phyloP scores from a whole-genome alignment of 441 rosid genomes.

The Lepidium campestre region DNA sequence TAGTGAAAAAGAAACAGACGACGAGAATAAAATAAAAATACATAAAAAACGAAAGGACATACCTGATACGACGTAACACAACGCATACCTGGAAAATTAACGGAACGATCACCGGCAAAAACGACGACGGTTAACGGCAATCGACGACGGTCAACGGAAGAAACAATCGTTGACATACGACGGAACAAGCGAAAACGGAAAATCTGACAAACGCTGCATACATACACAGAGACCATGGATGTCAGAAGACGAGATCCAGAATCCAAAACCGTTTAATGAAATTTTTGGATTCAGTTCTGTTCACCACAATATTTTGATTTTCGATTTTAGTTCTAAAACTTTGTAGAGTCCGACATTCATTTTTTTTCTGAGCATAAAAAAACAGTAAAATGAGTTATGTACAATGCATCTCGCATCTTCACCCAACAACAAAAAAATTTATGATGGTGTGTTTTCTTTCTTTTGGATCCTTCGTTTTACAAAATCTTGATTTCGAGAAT shows the following conservation, averaged over 20 bases:
- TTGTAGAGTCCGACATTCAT: background rate
- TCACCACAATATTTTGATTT: background rate
- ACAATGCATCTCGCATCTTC: conserved; percentile 30
- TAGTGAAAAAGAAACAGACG: too few relatives aligned
- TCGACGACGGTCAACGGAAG: background rate
- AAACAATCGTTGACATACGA: conserved; percentile 12
- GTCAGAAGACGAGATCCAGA: background rate
- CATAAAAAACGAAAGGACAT: background rate
- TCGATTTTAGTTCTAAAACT: background rate
- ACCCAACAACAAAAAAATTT: conserved; percentile 28
- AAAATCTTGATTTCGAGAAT: conserved; percentile 7
- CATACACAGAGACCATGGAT: background rate
- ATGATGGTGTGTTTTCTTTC: conserved; percentile 19
- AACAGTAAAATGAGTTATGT: conserved; percentile 20
- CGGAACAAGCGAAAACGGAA: background rate
- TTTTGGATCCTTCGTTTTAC: conserved; percentile 7
- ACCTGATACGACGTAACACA: conserved; percentile 22
- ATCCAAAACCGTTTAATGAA: background rate
- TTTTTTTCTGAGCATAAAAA: background rate
- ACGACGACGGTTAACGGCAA: background rate
- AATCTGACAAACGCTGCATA: conserved; percentile 12
- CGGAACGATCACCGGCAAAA: background rate
- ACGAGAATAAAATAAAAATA: background rate
- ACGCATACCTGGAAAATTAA: conserved; percentile 16
- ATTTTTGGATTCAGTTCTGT: background rate